phyloP scores from a whole-genome alignment of 495 filamentous ascomycete species.

The Daldinia grandis region DNA sequence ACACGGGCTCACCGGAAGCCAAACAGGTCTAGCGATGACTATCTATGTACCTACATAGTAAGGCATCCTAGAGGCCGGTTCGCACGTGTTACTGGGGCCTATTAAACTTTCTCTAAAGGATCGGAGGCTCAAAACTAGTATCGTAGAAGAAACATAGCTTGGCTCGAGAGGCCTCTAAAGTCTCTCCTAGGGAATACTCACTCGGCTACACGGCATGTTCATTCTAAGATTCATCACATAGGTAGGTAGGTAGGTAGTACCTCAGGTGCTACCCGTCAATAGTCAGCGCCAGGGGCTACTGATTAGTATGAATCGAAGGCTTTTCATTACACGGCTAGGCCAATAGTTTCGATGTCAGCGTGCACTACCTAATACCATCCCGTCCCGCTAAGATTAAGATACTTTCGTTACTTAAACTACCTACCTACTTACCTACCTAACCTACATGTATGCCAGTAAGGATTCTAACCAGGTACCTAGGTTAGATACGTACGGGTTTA shows the following conservation, averaged over 20 bases:
- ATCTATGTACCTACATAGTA: background rate
- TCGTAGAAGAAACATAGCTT: conserved; percentile 3
- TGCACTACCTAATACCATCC: conserved; percentile 24
- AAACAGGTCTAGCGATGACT: background rate
- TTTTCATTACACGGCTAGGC: conserved; percentile 23
- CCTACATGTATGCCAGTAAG: background rate
- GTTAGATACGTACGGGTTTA: background rate
- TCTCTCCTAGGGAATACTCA: conserved; percentile 1
- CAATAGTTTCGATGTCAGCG: conserved; percentile 35
- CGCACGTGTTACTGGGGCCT: background rate
- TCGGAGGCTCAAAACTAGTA: background rate
- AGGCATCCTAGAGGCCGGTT: background rate
- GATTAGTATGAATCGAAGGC: conserved; percentile 20
- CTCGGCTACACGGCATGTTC: conserved; percentile 14
- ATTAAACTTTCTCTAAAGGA: background rate
- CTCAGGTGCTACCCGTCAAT: conserved; percentile 13
- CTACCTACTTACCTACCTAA: no score
- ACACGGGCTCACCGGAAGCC: conserved; percentile 9
- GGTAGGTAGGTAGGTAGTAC: no score
- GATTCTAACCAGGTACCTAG: background rate
- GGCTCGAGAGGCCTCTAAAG: background rate
- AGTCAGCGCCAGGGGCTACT: conserved; percentile 30
- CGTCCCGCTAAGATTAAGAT: conserved; percentile 17
- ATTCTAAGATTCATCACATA: background rate
- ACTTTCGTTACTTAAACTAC: background rate